Base-by-base conservation (phyloP, 257 asterid species). In the Solanum raphanifolium region DNA sequence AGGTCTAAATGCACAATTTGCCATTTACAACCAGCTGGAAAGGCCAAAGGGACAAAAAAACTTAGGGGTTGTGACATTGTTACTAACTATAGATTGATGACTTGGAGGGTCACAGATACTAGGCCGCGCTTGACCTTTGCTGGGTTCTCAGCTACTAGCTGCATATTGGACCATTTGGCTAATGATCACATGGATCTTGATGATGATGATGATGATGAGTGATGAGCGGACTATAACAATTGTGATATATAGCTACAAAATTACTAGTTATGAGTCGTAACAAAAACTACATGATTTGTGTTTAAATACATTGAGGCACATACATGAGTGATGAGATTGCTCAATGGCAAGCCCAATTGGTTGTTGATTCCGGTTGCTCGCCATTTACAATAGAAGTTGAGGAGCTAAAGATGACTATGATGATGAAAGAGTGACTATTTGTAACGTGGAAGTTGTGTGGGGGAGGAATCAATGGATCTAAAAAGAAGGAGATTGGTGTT, bases 401-500 rank as follows among this genome's bases (percentile, higher is more conserved):
- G 85, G 20, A 81, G 43, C 10, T 48, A 16, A 66, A 10, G 66
- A 27, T 43, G 6, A 81, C 39, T 18, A 32, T 27, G 6, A 81
- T 3, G 90, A 89, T 21, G 90, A 85, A 25, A 36, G 41, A 62
- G 86, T 84, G 90, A 89, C 90, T 29, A 88, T 84, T 72, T 87
- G 87, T 48, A 92, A 91, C 31, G 90, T 88, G 81, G 68, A 2
- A 6, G 93, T 82, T 71, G 89, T 86, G 58, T 83, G 87, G 93
- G 88, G 84, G 41, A 73, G 69, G 35, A 87, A 85, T 32, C 41
- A 16, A 71, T 16, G 25, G n/a, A 16, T 71, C 72, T 93, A 92
- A 38, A 95, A 87, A 39, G 98, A 90, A 41, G 98, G 90, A 81
- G 98, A 93, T 43, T 95, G 98, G 98, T 93, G 94, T 29, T 46